Evolutionary conservation across 2,329 filamentous ascomycete genomes (phyloP), one percentile per base, ranked within the genome.

Genomic region (Teratosphaeriaceae sp.): DNA sequence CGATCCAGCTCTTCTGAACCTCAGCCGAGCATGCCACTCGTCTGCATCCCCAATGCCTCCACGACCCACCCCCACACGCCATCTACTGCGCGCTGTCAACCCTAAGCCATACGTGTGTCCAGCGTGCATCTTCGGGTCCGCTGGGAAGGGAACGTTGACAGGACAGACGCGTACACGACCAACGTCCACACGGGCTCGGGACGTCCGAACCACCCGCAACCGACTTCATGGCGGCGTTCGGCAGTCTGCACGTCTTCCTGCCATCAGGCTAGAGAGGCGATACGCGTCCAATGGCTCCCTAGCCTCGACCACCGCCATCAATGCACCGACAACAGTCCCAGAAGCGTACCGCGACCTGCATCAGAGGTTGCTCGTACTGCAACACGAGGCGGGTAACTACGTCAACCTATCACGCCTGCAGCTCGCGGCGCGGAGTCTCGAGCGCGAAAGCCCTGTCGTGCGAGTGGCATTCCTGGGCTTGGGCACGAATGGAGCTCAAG

Each of bases 381-480:
- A 84, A 54, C 75, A 74, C 40, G 68, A 76, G 38, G 78, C 79
- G 2, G 72, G 77, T 19, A 75, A 72, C 45, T 74, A 80, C 53
- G 72, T 85, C 41, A 84, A 84, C 56, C 72, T 82, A n/a, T 79
- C 83, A 22, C 73, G 82, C 43, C 60, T 89, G 35, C 82, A 86
- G 62, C 74, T 90, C 53, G 85, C 84, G 11, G 66, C 87, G 18
- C 74, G 79, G 49, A 80, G 84, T 18, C 58, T 82, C 49, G 76
- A 78, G 55, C 71, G 68, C 19, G 66, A 73, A 36, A 63, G 68
- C 47, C 71, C 75, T 2, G 67, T 77, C 8, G 69, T 78, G 34
- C 65, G 79, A 38, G 63, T 82, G 53, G 78, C 77, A 35, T 67
- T 77, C 71, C 60, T 59, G 38, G 59, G 59, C n/a, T 31, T 60